These are phyloP conservation scores for Boletellus emodensis DNA, from an alignment of 768 basidiomycete species.

Conservation along the genomic window DNA sequence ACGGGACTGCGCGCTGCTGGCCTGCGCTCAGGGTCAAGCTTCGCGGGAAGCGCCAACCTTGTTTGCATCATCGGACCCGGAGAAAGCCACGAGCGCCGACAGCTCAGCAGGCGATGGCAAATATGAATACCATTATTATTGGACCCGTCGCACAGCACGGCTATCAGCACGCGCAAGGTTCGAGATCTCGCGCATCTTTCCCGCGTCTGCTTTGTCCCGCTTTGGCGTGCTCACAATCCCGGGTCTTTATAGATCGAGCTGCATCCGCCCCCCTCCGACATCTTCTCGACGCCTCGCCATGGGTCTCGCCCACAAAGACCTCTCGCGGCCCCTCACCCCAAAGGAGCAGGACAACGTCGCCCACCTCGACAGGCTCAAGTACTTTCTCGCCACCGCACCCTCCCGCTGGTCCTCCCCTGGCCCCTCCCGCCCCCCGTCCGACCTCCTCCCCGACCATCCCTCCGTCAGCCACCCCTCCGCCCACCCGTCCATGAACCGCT, in stretches of 20 bases:
- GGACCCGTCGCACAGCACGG: conserved; percentile 27
- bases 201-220: no score
- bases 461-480: conserved; percentile 43
- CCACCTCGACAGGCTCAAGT: conserved; percentile 81
- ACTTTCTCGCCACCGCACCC: conserved; percentile 84
- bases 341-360: conserved; percentile 67
- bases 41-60: conserved; percentile 19
- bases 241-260: conserved; percentile 31
- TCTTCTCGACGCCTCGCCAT: conserved; percentile 10
- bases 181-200: conserved; percentile 14
- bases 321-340: conserved; percentile 49
- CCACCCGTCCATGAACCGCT: conserved; percentile 81
- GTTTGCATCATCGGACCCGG: conserved; percentile 18
- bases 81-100: conserved; percentile 28
- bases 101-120: conserved; percentile 27
- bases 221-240: no score
- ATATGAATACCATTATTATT: conserved; percentile 25
- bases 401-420: conserved; percentile 56
- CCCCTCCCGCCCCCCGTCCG: conserved; percentile 20
- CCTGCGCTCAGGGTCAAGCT: conserved; percentile 16
- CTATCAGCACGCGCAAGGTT: conserved; percentile 14
- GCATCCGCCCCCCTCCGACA: no score
- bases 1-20: no score
- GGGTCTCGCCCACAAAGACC: conserved; percentile 27
- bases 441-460: conserved; percentile 4